A percentile compares a stretch with the other conserved stretches of the same genome.
These are phyloP conservation scores for Ramichloridium luteum DNA, from an alignment of 2,329 filamentous ascomycete species.

Conservation along the genomic window DNA sequence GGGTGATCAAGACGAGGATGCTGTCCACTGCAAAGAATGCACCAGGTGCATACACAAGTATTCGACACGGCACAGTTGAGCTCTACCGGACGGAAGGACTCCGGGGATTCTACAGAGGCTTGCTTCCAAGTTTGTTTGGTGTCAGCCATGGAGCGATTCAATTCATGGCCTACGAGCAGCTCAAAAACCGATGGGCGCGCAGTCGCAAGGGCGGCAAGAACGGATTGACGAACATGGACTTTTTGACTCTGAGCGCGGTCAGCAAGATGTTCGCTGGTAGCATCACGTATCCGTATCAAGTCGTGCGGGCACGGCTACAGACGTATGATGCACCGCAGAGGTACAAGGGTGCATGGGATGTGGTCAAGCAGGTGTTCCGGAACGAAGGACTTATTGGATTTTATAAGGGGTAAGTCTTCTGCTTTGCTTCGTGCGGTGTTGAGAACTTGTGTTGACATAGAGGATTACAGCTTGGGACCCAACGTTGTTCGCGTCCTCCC, in stretches of 20 bases:
- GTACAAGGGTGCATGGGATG: constrained; percentile 63
- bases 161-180: constrained; percentile 83
- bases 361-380: constrained; percentile 59
- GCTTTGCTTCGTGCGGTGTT: neutral
- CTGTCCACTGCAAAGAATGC: constrained; percentile 65
- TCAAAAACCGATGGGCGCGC: constrained; percentile 49
- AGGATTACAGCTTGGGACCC: constrained; percentile 48
- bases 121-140: constrained; percentile 70
- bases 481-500: constrained; percentile 86
- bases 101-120: constrained; percentile 74
- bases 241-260: constrained; percentile 63
- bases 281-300: constrained; percentile 89
- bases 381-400: constrained; percentile 75
- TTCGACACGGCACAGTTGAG: constrained; percentile 55
- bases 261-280: constrained; percentile 84
- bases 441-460: neutral
- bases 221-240: constrained; percentile 58
- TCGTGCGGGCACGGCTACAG: constrained; percentile 77
- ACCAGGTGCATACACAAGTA: constrained; percentile 68
- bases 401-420: constrained; percentile 56
- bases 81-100: constrained; percentile 62
- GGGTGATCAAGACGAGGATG: constrained; percentile 98
- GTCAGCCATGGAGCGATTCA: constrained; percentile 89
- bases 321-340: constrained; percentile 67
- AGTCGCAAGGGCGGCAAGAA: constrained; percentile 23